A percentile compares a stretch with the other conserved stretches of the same genome.
phyloP scores from a whole-genome alignment of 2,329 filamentous ascomycete species.

The Colletotrichum musae region DNA sequence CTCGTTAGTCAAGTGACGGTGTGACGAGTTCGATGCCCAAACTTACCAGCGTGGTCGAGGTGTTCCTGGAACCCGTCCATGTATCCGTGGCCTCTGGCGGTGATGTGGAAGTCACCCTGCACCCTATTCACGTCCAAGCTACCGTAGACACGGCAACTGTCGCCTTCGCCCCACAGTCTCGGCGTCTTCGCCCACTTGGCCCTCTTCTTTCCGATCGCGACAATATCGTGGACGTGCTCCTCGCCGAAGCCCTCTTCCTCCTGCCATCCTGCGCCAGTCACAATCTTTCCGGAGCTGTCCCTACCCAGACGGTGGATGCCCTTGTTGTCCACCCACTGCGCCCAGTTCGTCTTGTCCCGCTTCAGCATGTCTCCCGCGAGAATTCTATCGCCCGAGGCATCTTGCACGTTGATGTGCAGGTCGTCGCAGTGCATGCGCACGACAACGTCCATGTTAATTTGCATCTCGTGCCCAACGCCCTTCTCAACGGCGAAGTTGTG shows the following conservation, averaged over 20 bases:
- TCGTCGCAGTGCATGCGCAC: conserved; percentile 89
- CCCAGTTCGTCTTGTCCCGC: conserved; percentile 85
- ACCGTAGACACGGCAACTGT: conserved; percentile 92
- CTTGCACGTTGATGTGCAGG: conserved; percentile 97
- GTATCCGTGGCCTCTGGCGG: conserved; percentile 95
- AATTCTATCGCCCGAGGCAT: conserved; percentile 93
- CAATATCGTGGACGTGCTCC: conserved; percentile 92
- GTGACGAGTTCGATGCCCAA: neutral
- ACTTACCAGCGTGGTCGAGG: conserved; percentile 84
- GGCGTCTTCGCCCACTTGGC: conserved; percentile 84
- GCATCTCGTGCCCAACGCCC: conserved; percentile 86
- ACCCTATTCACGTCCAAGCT: conserved; percentile 95
- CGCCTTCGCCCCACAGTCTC: conserved; percentile 68
- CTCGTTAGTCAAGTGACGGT: conserved; percentile 5
- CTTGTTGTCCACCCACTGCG: conserved; percentile 82
- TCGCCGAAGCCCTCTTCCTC: conserved; percentile 80
- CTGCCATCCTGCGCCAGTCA: conserved; percentile 72
- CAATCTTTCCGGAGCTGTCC: conserved; percentile 67
- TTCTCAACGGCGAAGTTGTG: conserved; percentile 97
- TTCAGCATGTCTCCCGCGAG: conserved; percentile 82
- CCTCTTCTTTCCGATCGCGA: conserved; percentile 76
- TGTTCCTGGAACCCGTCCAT: conserved; percentile 79
- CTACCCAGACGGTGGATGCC: conserved; percentile 74
- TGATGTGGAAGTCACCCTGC: conserved; percentile 98
- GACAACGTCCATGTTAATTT: conserved; percentile 97